Evolutionary conservation across 176 grass and related monocot species (phyloP).

Genomic region (Puya raimondii): DNA sequence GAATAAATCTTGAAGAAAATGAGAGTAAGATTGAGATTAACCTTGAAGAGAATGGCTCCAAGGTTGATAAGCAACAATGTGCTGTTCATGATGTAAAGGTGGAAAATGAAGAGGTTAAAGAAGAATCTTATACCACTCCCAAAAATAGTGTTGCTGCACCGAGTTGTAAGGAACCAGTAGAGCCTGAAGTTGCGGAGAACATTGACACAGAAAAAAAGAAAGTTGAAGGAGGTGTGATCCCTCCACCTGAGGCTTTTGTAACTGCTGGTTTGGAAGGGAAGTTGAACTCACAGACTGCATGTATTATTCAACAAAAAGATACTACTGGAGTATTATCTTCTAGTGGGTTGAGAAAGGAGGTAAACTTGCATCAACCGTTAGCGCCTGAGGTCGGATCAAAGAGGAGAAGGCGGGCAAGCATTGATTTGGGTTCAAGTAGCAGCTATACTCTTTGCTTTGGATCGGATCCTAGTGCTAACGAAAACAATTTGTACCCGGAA

Average conservation of each 20-base stretch:
- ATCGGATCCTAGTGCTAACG: slow-evolving; percentile 16
- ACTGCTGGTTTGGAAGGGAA: slow-evolving; percentile 8
- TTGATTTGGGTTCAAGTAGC: slow-evolving; percentile 15
- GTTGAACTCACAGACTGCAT: slow-evolving; percentile 15
- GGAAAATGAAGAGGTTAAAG: slow-evolving; percentile 8
- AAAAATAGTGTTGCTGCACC: slow-evolving; percentile 15
- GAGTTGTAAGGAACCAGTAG: slow-evolving; percentile 30
- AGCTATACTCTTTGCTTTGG: slow-evolving; percentile 12
- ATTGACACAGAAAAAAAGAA: slow-evolving; percentile 11
- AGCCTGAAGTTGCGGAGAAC: slow-evolving; percentile 21
- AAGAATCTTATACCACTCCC: background rate
- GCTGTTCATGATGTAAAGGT: slow-evolving; percentile 13
- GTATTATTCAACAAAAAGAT: slow-evolving; percentile 1
- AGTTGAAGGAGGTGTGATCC: slow-evolving; percentile 4
- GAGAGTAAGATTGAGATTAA: background rate
- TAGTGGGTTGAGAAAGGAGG: slow-evolving; percentile 24
- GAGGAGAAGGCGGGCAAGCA: slow-evolving; percentile 14
- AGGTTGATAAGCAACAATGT: slow-evolving; percentile 19
- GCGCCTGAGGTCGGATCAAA: slow-evolving; percentile 7
- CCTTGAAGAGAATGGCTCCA: slow-evolving; percentile 21
- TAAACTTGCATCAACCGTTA: slow-evolving; percentile 4
- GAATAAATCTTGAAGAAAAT: slow-evolving; percentile 13
- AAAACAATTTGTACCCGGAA: slow-evolving; percentile 14
- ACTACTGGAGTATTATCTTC: background rate
- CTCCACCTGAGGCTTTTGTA: slow-evolving; percentile 19